Base-by-base conservation (phyloP, 2,329 filamentous ascomycete species). In the Berkeleyomyces basicola region DNA sequence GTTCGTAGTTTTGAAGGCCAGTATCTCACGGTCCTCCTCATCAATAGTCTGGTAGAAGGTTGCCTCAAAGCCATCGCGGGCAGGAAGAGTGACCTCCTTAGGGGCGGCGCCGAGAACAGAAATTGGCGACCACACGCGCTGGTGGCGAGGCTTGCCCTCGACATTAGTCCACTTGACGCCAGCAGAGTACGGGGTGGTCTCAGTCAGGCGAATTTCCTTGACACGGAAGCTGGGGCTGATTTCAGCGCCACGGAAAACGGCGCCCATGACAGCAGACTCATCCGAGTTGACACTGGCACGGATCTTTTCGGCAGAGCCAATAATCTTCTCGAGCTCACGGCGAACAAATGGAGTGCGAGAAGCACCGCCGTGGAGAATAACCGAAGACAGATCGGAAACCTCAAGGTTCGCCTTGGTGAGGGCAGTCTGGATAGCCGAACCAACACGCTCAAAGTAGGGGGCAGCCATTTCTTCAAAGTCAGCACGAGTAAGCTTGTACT, bases 241-340 rank as follows among this genome's bases (percentile, higher is more conserved):
- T 68, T 89, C 84, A 61, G 93, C 93, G 59, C 89, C 93, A 71
- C 91, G 89, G 79, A 99, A 97, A 37, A 87, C 91, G 62, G 93
- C 92, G 68, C 93, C 93, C 72, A 97, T 95, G 7, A 95, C 93
- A 59, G 93, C 93, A 33, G 93, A 87, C 75, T 99, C 93, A 70
- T 99, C 93, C 9, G 92, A 88, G 75, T 99, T 99, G 71, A 99
- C 93, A 69, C 95, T 99, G 70, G 86, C 87, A 67, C 90, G 86
- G 65, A 99, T 79, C 77, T 95, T 96, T 60, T 87, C 83, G 6
- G 84, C 74, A 16, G 80, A 82, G 44, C 88, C 87, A 59, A 85
- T 81, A 51, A 88, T 74, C 66, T 83, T 82, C 74, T 96, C 90
- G 14, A 99, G 82, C 69, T 87, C 81, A 74, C 86, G 92, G 73